A percentile compares a stretch with the other conserved stretches of the same genome.
These are phyloP conservation scores for Coccomyxa sp. DNA, from an alignment of 139 green algal species.

Conservation along the genomic window DNA sequence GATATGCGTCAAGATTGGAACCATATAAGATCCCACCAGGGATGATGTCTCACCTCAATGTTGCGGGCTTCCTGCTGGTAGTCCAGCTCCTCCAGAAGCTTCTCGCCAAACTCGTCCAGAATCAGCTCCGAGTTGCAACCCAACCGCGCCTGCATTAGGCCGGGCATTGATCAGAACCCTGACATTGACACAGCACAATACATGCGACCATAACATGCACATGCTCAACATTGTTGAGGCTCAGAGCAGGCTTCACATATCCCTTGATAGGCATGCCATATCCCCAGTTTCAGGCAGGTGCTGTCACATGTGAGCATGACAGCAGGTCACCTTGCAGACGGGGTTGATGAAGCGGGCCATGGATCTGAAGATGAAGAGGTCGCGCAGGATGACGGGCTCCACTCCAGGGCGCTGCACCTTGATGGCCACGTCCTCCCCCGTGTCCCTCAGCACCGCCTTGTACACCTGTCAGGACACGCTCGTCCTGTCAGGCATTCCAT, in stretches of 20 bases:
- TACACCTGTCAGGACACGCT: conserved; percentile 74
- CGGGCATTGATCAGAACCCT: no score
- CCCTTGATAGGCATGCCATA: no score
- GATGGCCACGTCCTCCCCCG: conserved; percentile 87
- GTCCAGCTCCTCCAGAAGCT: conserved; percentile 98
- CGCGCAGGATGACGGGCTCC: conserved; percentile 88
- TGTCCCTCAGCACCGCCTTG: conserved; percentile 81
- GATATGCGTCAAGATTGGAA: no score
- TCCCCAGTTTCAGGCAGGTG: no score
- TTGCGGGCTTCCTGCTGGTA: conserved; percentile 95
- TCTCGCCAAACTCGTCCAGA: conserved; percentile 99
- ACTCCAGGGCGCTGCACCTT: conserved; percentile 89
- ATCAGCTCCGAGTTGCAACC: conserved; percentile 97
- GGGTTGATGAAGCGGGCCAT: conserved; percentile 75
- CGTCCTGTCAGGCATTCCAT: no score
- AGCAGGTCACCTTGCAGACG: background rate
- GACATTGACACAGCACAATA: no score
- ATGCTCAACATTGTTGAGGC: no score
- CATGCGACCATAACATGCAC: no score
- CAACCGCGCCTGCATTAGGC: conserved; percentile 55
- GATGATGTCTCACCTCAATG: conserved; percentile 77
- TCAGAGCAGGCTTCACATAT: no score
- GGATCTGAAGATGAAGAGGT: conserved; percentile 93
- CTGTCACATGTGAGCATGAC: no score
- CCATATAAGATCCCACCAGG: no score